Conservation (phyloP, 345 rosid genomes). For the Hibiscus tridactylites region DNA sequence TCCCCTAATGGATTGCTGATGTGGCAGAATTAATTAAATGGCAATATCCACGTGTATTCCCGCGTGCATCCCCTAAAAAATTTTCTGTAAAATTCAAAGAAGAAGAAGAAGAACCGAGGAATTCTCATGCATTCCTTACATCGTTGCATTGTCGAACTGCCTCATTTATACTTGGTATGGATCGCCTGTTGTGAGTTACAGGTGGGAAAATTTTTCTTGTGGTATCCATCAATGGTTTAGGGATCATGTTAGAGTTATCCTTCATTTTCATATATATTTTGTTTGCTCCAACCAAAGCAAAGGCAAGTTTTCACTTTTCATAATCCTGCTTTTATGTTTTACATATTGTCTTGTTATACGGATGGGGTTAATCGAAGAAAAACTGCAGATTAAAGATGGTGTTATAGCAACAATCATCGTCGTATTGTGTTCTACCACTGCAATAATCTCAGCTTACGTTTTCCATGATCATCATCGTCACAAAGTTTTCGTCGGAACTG, state of each 20-base stretch:
- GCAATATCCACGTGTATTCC: too few species aligned
- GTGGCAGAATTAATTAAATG: too few species aligned
- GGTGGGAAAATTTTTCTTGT: constrained; percentile 74
- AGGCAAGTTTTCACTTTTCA: neutral
- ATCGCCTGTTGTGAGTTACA: constrained; percentile 63
- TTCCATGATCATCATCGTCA: constrained; percentile 60
- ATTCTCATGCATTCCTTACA: constrained; percentile 77
- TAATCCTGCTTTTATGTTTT: neutral
- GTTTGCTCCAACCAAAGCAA: constrained; percentile 37
- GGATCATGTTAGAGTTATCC: constrained; percentile 55
- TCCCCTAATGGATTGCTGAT: too few species aligned
- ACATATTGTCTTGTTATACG: too few species aligned
- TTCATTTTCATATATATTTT: constrained; percentile 51
- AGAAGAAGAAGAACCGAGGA: constrained; percentile 64
- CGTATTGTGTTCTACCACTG: constrained; percentile 9
- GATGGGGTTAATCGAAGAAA: too few species aligned
- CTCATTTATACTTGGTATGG: constrained; percentile 80
- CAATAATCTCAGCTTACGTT: constrained; percentile 32
- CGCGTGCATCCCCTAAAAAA: too few species aligned
- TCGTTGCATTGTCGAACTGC: constrained; percentile 55
- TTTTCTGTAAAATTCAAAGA: too few species aligned
- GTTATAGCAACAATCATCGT: neutral
- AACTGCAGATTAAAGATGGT: neutral
- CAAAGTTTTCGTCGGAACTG: constrained; percentile 56
- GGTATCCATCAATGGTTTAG: constrained; percentile 65